These are phyloP conservation scores for Rosa chinensis DNA, from an alignment of 306 rosid genomes.

Conservation along the genomic window DNA sequence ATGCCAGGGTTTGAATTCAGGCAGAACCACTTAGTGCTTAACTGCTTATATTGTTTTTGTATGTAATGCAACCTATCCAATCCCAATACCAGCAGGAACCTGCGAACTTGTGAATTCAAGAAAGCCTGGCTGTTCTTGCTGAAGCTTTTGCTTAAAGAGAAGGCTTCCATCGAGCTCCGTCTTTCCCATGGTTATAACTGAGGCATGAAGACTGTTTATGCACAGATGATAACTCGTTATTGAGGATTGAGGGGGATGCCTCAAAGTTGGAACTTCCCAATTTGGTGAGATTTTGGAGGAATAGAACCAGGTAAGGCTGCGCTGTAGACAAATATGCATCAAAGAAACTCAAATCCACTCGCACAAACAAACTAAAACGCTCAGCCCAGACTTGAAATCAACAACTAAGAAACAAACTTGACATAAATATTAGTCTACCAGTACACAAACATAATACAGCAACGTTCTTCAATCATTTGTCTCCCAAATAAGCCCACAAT, in stretches of 20 bases:
- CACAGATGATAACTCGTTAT: neutral
- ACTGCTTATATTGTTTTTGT: neutral
- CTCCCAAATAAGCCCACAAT: conserved; percentile 20
- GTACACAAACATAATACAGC: conserved; percentile 20
- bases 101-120: neutral
- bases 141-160: neutral
- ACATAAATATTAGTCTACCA: conserved; percentile 20
- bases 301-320: neutral
- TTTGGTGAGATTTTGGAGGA: neutral
- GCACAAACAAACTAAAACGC: conserved; percentile 4
- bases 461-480: conserved; percentile 25
- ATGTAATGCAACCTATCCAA: neutral
- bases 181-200: neutral
- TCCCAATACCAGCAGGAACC: neutral
- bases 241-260: neutral
- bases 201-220: neutral
- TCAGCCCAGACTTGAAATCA: conserved; percentile 12
- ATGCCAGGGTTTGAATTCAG: neutral
- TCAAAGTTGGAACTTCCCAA: neutral
- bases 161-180: neutral
- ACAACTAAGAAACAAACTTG: conserved; percentile 9
- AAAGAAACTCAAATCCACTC: conserved; percentile 18
- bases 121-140: neutral
- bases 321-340: neutral
- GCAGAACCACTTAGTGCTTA: neutral